Base-by-base conservation (phyloP, 495 filamentous ascomycete genomes). In the Xylaria grammica region DNA sequence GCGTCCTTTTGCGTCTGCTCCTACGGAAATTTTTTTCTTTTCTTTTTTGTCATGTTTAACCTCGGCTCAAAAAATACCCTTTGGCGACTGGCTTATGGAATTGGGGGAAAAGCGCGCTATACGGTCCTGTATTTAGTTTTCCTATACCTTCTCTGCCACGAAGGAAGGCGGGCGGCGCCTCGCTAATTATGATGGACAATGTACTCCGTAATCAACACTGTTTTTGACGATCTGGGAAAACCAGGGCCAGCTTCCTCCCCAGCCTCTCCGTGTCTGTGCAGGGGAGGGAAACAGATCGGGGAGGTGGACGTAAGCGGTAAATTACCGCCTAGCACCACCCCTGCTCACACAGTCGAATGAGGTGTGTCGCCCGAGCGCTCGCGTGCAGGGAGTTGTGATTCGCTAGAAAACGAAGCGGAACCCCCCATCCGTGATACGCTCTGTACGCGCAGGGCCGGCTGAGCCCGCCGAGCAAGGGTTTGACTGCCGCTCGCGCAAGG, bases 331-430 rank as follows among this genome's bases (percentile, higher is more conserved):
- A 30, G 26, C 19, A 27, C 40, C 19, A 44, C 38, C 54, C 54
- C 40, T 58, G 54, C 26, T 11, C 22, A 26, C 17, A 4, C 53
- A n/a, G 34, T 20, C 54, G 24, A 45, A 58, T 58, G 54, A 45
- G 54, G 54, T 38, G 30, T 20, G 45, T 40, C 13, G 54, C 30
- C 53, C 53, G 53, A 19, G 11, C 10, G 22, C 9, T 8, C 19
- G 30, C 5, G 53, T 2, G 13, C 13, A 42, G 34, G 34, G 22
- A 22, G 17, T 29, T 9, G 26, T 58, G 38, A 58, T 58, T 58
- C 54, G 54, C 34, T 34, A 58, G 54, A n/a, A 9, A 20, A 10
- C 38, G 36, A 44, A 13, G 40, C 54, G 54, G 54, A 45, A 58
- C 13, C 54, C n/a, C 15, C 54, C 24, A 58, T 58, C 54, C 54